Evolutionary conservation across 148 eudicot genomes (phyloP).

Genomic region (Rhododendron kiyosumense): DNA sequence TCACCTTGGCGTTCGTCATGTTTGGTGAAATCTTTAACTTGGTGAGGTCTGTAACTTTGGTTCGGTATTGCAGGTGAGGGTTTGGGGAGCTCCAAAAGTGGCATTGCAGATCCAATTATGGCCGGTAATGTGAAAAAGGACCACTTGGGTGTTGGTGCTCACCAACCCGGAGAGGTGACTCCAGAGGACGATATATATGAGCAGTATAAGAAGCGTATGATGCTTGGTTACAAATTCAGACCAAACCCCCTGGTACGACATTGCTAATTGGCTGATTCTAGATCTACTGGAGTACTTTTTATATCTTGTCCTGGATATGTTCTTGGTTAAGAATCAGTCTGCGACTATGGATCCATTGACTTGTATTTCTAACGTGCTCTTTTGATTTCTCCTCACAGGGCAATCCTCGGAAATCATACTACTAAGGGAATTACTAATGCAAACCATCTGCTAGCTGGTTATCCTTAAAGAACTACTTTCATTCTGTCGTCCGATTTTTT

Average conservation of each 20-base stretch:
- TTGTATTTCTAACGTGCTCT: background rate
- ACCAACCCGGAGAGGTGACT: conserved; percentile 84
- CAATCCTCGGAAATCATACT: conserved; percentile 84
- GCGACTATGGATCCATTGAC: background rate
- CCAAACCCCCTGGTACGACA: conserved; percentile 84
- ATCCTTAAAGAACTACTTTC: background rate
- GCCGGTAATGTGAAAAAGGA: conserved; percentile 82
- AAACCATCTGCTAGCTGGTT: background rate
- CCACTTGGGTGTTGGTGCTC: conserved; percentile 92
- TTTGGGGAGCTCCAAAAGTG: conserved; percentile 87
- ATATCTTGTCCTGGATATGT: background rate
- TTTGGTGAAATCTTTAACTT: background rate
- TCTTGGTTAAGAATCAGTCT: background rate
- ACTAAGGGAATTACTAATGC: conserved; percentile 32
- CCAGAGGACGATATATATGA: conserved; percentile 96
- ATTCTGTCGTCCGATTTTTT: background rate
- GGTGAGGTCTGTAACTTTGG: background rate
- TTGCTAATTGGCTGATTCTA: background rate
- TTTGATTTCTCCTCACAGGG: conserved; percentile 36
- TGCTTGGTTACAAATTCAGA: conserved; percentile 87
- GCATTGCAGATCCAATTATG: conserved; percentile 84
- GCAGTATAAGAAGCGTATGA: conserved; percentile 98
- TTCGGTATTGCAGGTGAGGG: conserved; percentile 64
- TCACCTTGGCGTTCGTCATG: background rate
- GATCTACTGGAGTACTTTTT: too few species aligned